Conservation (phyloP, 1,284 basidiomycete genomes). For the Ustilago esculenta region DNA sequence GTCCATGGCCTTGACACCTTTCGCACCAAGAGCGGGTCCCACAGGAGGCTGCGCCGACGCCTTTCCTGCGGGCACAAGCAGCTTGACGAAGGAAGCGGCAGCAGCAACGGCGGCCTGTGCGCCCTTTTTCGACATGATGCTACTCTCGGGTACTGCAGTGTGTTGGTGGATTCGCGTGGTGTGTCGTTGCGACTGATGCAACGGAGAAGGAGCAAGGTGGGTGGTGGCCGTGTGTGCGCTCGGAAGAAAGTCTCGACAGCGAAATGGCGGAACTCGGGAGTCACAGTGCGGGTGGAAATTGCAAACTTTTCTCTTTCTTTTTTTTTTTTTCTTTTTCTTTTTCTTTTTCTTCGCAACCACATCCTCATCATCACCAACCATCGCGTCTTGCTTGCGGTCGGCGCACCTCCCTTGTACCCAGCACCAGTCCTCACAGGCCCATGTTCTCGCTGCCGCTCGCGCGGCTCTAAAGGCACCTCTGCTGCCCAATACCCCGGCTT, state of each 20-base stretch:
- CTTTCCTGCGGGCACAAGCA: slow-evolving; percentile 91
- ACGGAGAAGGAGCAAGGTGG: no score
- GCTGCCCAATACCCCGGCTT: neutral
- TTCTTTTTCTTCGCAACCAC: neutral
- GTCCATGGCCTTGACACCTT: slow-evolving; percentile 99
- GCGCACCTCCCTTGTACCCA: neutral
- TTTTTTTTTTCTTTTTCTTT: slow-evolving; percentile 12
- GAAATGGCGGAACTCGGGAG: slow-evolving; percentile 30
- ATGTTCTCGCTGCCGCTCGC: slow-evolving; percentile 5
- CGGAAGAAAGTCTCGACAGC: slow-evolving; percentile 24
- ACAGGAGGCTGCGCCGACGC: slow-evolving; percentile 95
- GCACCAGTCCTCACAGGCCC: neutral
- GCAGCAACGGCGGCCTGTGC: slow-evolving; percentile 48
- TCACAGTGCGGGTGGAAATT: neutral
- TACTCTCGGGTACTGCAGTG: no score
- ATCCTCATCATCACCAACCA: neutral
- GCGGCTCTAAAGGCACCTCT: slow-evolving; percentile 6
- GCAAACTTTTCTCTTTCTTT: slow-evolving; percentile 16
- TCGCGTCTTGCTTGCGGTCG: no score
- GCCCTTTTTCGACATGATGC: slow-evolving; percentile 63
- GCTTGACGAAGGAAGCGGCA: slow-evolving; percentile 69
- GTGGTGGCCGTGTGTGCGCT: neutral
- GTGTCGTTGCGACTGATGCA: no score
- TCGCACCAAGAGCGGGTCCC: slow-evolving; percentile 94
- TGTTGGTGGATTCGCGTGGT: no score